Base-by-base conservation (phyloP, 2,329 filamentous ascomycete species). In the Aspergillus quadrilineatus region DNA sequence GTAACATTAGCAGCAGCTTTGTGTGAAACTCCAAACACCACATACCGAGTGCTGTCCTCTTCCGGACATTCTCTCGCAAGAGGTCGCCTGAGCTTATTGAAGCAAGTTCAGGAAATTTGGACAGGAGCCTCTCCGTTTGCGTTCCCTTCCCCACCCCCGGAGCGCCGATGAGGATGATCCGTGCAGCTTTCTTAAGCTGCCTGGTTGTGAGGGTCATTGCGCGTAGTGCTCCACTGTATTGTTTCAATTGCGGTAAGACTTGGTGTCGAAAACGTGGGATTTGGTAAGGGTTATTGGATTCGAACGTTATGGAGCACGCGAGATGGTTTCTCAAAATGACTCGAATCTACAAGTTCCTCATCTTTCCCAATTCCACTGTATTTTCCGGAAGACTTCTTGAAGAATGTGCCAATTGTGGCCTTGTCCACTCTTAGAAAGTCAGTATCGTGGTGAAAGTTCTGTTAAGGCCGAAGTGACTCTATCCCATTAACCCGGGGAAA, bases 81-180 rank as follows among this genome's bases (percentile, higher is more conserved):
- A 99, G 80, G 74, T 99, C 93, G 59, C 94, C 94, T 4, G 94
- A 96, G 75, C 91, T 96, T 74, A 99, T 93, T 15, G 92, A 88
- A 52, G 90, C 89, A 46, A 99, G 81, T 69, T 97, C 89, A 3
- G 92, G 90, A 71, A 94, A 99, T 64, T 89, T 86, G 65, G 87
- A 80, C 65, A 97, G 86, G 60, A 99, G 81, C 60, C 94, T 86
- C 74, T 96, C 90, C 50, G 90, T 91, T 79, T 99, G 94, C 3
- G 94, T 99, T 61, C 93, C 94, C 75, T 99, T 99, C 61, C 94
- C 94, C 56, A 96, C 94, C 57, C 92, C 92, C n/a, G 94, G 94
- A 51, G 93, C 92, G 66, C 94, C 94, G 67, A 99, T 85, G 64
- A 99, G 85, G 70, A 99, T 97, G 62, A 97, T 88, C 61, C 94